phyloP scores from a whole-genome alignment of 202 grass and related monocot species.

The Setaria viridis region DNA sequence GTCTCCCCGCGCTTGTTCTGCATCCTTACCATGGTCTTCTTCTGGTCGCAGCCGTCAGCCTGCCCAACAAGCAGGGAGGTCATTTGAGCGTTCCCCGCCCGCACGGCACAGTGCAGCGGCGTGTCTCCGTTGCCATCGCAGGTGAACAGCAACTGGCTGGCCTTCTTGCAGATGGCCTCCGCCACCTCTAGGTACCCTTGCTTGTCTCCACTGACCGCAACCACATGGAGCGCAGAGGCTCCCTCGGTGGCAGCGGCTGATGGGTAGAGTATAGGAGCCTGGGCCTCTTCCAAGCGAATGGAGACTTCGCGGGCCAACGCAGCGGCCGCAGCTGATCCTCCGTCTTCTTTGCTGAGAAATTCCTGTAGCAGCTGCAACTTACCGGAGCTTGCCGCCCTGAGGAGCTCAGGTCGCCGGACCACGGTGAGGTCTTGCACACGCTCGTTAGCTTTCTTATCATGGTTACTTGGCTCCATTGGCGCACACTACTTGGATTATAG shows the following conservation, averaged over 20 bases:
- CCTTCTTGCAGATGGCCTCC: background rate
- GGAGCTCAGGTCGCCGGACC: background rate
- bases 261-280: background rate
- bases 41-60: background rate
- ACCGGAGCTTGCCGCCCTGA: background rate
- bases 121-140: background rate
- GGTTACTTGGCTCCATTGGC: background rate
- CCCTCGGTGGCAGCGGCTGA: background rate
- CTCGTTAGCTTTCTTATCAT: background rate
- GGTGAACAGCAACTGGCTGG: background rate
- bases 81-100: background rate
- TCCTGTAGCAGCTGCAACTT: background rate
- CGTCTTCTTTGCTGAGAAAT: background rate
- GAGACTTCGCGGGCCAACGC: background rate
- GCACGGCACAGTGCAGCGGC: constrained; percentile 25
- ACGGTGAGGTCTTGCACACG: background rate
- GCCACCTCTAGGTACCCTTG: background rate
- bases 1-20: constrained; percentile 41
- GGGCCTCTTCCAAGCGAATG: background rate
- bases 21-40: background rate
- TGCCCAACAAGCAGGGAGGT: background rate
- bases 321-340: background rate
- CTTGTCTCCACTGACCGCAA: background rate
- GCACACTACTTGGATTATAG: background rate
- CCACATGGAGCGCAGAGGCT: background rate